Evolutionary conservation across 192 early-diverging fungal genomes (phyloP).

Genomic region (Allomyces macrogynus): DNA sequence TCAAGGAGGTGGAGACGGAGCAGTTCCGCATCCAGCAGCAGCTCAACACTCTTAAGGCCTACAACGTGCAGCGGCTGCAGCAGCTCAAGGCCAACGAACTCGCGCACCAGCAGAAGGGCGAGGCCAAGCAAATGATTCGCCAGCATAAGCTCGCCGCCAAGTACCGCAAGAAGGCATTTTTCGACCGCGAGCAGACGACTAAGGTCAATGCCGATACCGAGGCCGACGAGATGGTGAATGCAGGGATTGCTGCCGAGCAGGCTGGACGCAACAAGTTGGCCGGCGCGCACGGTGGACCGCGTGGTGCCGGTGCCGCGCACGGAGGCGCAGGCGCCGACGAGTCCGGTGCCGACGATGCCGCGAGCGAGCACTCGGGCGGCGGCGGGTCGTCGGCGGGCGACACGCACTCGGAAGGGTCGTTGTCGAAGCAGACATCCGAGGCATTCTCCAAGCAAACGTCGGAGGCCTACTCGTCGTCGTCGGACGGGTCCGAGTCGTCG

Average conservation of each 20-base stretch:
- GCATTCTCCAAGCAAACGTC: background rate
- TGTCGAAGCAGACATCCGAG: too few species aligned
- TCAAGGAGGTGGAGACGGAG: conserved; percentile 9
- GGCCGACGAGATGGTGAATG: conserved; percentile 4
- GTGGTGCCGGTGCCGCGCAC: too few species aligned
- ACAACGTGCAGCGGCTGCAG: conserved; percentile 7
- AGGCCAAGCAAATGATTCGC: conserved; percentile 10
- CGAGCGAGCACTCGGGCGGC: too few species aligned
- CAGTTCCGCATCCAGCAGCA: conserved; percentile 10
- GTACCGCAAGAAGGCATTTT: conserved; percentile 9
- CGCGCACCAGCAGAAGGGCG: conserved; percentile 7
- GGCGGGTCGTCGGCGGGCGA: too few species aligned
- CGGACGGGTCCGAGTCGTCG: background rate
- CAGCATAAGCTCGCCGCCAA: conserved; percentile 13
- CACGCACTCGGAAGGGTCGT: too few species aligned
- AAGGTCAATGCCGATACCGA: background rate
- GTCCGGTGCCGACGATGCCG: too few species aligned
- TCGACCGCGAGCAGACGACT: conserved; percentile 9
- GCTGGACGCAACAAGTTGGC: too few species aligned
- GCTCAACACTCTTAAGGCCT: conserved; percentile 7
- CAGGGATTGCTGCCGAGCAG: background rate
- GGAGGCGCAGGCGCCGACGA: too few species aligned
- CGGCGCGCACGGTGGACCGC: too few species aligned
- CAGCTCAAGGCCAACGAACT: conserved; percentile 9
- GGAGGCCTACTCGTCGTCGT: background rate